Percentiles rank a stretch among this genome's conserved stretches.
Conservation (phyloP, 2,329 filamentous ascomycete genomes). For the Beauveria sp. region DNA sequence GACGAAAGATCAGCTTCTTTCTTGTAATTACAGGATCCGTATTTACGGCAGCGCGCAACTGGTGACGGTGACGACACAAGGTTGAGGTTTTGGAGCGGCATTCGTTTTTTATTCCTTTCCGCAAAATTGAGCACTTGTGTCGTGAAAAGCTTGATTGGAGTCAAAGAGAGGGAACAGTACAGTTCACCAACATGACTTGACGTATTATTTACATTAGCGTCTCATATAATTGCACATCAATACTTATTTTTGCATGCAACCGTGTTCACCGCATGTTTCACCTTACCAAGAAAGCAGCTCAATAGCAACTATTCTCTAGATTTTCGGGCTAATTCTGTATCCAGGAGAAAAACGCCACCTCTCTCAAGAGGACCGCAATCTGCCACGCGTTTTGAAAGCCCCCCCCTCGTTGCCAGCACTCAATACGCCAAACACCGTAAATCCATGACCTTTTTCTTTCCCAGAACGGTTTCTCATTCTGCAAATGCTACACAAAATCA, state of each 20-base stretch:
- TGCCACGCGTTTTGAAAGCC: too few relatives aligned
- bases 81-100: background rate
- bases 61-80: too few relatives aligned
- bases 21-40: background rate
- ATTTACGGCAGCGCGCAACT: too few relatives aligned
- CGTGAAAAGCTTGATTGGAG: background rate
- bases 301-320: background rate
- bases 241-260: background rate
- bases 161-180: background rate
- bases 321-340: background rate
- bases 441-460: background rate
- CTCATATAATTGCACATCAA: background rate
- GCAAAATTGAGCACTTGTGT: background rate
- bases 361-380: background rate
- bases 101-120: background rate
- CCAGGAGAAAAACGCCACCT: background rate
- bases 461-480: too few relatives aligned
- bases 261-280: too few relatives aligned
- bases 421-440: slow-evolving; percentile 2
- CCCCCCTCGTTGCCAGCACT: background rate
- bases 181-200: background rate
- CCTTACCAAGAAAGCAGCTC: background rate
- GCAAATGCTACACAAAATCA: background rate
- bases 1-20: background rate
- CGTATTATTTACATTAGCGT: background rate